Percentiles rank a stretch among this genome's conserved stretches.
These are phyloP conservation scores for Euphorbia schlechtendalii DNA, from an alignment of 441 rosid species.

Conservation along the genomic window DNA sequence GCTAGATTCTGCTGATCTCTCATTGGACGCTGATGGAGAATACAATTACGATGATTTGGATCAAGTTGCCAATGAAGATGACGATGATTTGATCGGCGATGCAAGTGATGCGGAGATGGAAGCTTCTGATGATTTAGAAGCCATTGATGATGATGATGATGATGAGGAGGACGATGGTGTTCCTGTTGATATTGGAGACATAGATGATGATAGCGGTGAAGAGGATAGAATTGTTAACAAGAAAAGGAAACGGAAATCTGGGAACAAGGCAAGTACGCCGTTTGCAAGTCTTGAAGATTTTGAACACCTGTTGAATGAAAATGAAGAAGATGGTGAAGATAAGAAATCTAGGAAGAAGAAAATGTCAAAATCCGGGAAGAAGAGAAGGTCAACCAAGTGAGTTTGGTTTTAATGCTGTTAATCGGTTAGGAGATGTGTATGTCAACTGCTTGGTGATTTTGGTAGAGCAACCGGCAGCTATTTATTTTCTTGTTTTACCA, in stretches of 20 bases:
- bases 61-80: slow-evolving; percentile 57
- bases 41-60: slow-evolving; percentile 80
- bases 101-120: slow-evolving; percentile 65
- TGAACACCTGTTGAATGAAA: slow-evolving; percentile 56
- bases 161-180: slow-evolving; percentile 31
- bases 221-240: slow-evolving; percentile 23
- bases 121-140: slow-evolving; percentile 28
- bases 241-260: slow-evolving; percentile 41
- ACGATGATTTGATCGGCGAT: slow-evolving; percentile 58
- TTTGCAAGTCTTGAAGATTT: slow-evolving; percentile 84
- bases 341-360: slow-evolving; percentile 10
- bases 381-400: not conserved
- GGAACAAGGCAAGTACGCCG: slow-evolving; percentile 46
- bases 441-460: too few relatives aligned
- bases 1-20: slow-evolving; percentile 53
- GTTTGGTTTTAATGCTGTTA: not conserved
- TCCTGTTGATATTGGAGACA: slow-evolving; percentile 30
- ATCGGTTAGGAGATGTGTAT: too few relatives aligned
- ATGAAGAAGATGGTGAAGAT: not conserved
- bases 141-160: slow-evolving; percentile 20
- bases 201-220: slow-evolving; percentile 30
- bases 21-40: slow-evolving; percentile 53
- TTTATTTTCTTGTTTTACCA: too few relatives aligned
- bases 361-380: slow-evolving; percentile 7
- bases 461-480: too few relatives aligned